These are phyloP conservation scores for Blastobotrys buckinghamii DNA, from an alignment of 1,139 yeast genomes.

Conservation along the genomic window DNA sequence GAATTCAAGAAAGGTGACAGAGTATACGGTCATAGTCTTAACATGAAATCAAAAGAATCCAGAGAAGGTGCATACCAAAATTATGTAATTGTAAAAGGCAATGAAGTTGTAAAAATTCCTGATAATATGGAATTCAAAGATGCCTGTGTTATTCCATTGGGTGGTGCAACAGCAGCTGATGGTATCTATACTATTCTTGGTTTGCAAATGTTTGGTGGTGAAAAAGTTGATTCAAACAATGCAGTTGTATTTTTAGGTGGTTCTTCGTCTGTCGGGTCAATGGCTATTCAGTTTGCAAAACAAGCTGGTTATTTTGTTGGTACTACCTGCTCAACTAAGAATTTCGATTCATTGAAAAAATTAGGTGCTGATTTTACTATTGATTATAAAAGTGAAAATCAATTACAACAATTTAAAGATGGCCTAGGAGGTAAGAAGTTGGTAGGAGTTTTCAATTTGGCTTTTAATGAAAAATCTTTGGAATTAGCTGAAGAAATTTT, in stretches of 20 bases:
- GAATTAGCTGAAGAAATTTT: too few relatives aligned
- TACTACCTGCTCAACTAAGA: conserved; percentile 46
- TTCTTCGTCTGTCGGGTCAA: conserved; percentile 49
- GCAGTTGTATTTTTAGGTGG: conserved; percentile 47
- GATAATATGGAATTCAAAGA: conserved; percentile 1
- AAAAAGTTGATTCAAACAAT: background rate
- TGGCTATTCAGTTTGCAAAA: conserved; percentile 51
- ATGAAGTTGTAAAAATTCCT: background rate
- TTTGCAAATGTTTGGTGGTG: background rate
- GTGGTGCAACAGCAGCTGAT: background rate
- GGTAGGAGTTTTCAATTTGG: too few relatives aligned
- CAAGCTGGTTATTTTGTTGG: conserved; percentile 49
- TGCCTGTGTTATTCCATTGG: conserved; percentile 1
- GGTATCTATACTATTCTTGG: background rate
- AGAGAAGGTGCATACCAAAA: conserved; percentile 58
- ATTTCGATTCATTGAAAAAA: conserved; percentile 27
- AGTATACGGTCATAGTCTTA: conserved; percentile 47
- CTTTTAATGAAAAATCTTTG: too few relatives aligned
- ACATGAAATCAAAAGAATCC: conserved; percentile 29
- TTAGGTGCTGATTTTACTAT: background rate
- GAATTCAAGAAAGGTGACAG: conserved; percentile 48
- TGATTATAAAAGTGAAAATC: background rate
- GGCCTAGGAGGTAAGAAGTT: too few relatives aligned
- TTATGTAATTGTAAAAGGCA: conserved; percentile 34
- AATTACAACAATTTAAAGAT: too few relatives aligned